phyloP scores from a whole-genome alignment of 768 basidiomycete species.

The Phanerochaete carnosa region DNA sequence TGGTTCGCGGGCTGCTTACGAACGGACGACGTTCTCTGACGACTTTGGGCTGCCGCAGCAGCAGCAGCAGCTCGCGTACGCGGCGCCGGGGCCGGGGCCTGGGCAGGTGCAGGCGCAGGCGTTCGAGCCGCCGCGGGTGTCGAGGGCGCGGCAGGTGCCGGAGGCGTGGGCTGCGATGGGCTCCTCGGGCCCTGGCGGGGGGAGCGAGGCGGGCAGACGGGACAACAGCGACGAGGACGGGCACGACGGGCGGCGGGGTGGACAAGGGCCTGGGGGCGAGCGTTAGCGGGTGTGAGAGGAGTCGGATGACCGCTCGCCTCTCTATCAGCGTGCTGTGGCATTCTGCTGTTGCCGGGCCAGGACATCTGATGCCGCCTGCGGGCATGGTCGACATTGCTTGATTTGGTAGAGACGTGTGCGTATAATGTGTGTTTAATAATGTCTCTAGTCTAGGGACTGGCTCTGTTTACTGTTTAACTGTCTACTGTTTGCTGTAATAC shows the following conservation, averaged over 20 bases:
- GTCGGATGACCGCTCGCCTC: slow-evolving; percentile 6
- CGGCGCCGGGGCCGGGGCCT: too few relatives aligned
- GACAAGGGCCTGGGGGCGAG: not conserved
- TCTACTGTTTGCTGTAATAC: not conserved
- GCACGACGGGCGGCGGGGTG: not conserved
- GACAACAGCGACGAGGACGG: not conserved
- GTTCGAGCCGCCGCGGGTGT: not conserved
- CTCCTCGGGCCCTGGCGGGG: too few relatives aligned
- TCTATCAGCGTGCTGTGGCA: slow-evolving; percentile 1
- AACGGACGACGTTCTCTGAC: not conserved
- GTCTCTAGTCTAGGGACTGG: not conserved
- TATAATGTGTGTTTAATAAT: not conserved
- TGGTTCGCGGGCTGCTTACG: not conserved
- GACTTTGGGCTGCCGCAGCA: not conserved
- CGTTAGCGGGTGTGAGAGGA: not conserved
- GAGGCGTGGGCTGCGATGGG: not conserved
- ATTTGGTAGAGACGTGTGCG: not conserved
- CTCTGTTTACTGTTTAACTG: too few relatives aligned
- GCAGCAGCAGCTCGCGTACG: not conserved
- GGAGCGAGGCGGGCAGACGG: not conserved
- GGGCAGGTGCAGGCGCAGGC: not conserved
- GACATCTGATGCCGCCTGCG: not conserved
- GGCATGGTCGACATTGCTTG: not conserved
- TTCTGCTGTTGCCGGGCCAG: slow-evolving; percentile 10
- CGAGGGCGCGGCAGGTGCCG: not conserved